A percentile compares a stretch with the other conserved stretches of the same genome.
Conservation (phyloP, 192 early-diverging fungal species). For the Podila epigama region DNA sequence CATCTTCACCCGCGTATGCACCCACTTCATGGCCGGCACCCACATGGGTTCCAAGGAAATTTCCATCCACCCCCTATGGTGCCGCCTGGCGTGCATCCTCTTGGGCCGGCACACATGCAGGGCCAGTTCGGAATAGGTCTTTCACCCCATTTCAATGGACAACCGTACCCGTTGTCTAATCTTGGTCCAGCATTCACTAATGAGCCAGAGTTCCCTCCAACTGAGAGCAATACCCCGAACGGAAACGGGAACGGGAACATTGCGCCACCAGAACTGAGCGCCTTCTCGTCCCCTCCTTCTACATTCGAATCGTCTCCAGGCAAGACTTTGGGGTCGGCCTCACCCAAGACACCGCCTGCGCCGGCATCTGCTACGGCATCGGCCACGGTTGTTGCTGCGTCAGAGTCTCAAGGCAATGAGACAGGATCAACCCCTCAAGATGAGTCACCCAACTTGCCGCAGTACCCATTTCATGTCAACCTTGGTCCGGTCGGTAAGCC, state of each 20-base stretch:
- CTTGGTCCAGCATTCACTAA: slow-evolving; percentile 4
- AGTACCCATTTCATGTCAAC: slow-evolving; percentile 21
- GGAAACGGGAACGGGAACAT: neutral
- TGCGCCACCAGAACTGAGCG: no score
- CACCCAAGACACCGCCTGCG: no score
- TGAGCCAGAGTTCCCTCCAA: slow-evolving; percentile 2
- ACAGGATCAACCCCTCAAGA: neutral
- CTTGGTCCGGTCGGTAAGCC: slow-evolving; percentile 41
- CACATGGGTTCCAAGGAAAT: slow-evolving; percentile 21
- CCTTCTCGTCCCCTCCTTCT: slow-evolving; percentile 11
- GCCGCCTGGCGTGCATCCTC: slow-evolving; percentile 20
- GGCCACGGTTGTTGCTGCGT: neutral
- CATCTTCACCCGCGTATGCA: slow-evolving; percentile 20
- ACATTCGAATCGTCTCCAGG: slow-evolving; percentile 3
- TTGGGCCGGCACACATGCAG: neutral
- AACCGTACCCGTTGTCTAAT: slow-evolving; percentile 3
- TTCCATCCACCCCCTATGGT: slow-evolving; percentile 36
- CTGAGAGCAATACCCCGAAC: slow-evolving; percentile 5
- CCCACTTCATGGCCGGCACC: slow-evolving; percentile 21
- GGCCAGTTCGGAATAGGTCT: slow-evolving; percentile 27
- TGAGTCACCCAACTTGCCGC: slow-evolving; percentile 7
- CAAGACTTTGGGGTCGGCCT: neutral
- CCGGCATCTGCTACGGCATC: no score
- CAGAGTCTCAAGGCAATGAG: neutral
- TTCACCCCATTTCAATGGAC: slow-evolving; percentile 6